Evolutionary conservation across 345 rosid species (phyloP).

Genomic region (Mangifera indica): DNA sequence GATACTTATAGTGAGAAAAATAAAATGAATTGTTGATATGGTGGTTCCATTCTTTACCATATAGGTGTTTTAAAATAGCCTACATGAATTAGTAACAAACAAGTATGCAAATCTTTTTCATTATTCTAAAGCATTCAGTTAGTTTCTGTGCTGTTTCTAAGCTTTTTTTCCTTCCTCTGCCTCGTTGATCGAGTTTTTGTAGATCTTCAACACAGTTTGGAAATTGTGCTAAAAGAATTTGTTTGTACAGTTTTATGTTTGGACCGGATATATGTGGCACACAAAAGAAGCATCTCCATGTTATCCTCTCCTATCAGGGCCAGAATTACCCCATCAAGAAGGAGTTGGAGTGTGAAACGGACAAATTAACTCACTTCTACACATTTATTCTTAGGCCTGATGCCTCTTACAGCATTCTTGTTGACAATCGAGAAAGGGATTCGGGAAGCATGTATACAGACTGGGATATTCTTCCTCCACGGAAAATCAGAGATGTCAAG

Average conservation of each 20-base stretch:
- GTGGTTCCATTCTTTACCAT: not conserved
- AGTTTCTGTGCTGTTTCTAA: not conserved
- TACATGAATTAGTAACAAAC: no score
- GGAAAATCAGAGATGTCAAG: slow-evolving; percentile 36
- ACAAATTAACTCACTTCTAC: slow-evolving; percentile 51
- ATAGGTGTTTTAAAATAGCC: no score
- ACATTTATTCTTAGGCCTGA: slow-evolving; percentile 52
- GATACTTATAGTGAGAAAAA: not conserved
- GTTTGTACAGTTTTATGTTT: slow-evolving; percentile 44
- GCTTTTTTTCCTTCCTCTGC: not conserved
- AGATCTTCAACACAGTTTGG: not conserved
- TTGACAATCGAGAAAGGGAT: slow-evolving; percentile 50
- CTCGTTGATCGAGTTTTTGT: not conserved
- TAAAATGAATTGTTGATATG: not conserved
- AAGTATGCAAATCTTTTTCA: not conserved
- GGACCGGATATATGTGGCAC: slow-evolving; percentile 56
- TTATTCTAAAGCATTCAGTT: not conserved
- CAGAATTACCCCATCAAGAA: slow-evolving; percentile 51
- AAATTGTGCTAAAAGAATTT: not conserved
- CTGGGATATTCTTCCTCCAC: slow-evolving; percentile 55
- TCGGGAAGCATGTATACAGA: slow-evolving; percentile 57
- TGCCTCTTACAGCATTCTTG: slow-evolving; percentile 41
- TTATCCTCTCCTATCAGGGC: slow-evolving; percentile 50
- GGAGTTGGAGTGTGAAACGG: slow-evolving; percentile 50
- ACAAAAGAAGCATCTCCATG: slow-evolving; percentile 49